phyloP scores from a whole-genome alignment of 1,284 basidiomycete genomes.

The Leucoagaricus sp. region DNA sequence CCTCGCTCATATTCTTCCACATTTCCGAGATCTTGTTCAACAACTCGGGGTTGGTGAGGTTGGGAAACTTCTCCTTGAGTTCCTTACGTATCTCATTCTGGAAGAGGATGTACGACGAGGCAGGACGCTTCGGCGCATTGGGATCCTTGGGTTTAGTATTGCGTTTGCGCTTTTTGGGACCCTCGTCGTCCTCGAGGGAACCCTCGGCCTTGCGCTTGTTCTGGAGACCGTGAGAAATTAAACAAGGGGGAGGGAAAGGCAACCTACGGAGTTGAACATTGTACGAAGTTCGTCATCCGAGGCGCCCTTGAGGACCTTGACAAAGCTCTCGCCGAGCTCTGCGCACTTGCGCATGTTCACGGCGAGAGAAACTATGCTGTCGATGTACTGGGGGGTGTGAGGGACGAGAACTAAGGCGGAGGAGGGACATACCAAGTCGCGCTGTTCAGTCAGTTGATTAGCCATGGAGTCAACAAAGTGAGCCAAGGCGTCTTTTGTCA shows the following conservation, averaged over 20 bases:
- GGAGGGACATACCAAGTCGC: constrained; percentile 44
- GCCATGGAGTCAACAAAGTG: constrained; percentile 18
- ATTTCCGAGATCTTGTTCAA: constrained; percentile 70
- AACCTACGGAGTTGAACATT: constrained; percentile 13
- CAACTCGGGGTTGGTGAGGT: constrained; percentile 72
- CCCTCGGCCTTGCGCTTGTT: constrained; percentile 56
- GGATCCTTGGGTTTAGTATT: constrained; percentile 76
- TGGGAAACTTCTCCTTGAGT: constrained; percentile 67
- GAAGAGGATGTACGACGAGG: constrained; percentile 94
- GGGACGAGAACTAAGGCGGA: not conserved
- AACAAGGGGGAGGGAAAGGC: constrained; percentile 3
- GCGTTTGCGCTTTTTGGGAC: constrained; percentile 50
- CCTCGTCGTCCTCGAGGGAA: constrained; percentile 42
- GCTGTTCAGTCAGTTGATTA: constrained; percentile 29
- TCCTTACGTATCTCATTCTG: constrained; percentile 88
- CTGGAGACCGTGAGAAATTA: constrained; percentile 17
- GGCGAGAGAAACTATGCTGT: constrained; percentile 53
- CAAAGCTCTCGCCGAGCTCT: constrained; percentile 55
- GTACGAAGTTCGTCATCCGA: constrained; percentile 13
- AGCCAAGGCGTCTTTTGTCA: constrained; percentile 20
- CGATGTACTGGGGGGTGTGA: constrained; percentile 43
- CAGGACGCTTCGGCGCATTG: constrained; percentile 91
- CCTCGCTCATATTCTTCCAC: constrained; percentile 72
- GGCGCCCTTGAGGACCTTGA: constrained; percentile 36
- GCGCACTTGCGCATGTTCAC: constrained; percentile 62